These are phyloP conservation scores for Tricholoma flavovirens DNA, from an alignment of 768 basidiomycete species.

Conservation along the genomic window DNA sequence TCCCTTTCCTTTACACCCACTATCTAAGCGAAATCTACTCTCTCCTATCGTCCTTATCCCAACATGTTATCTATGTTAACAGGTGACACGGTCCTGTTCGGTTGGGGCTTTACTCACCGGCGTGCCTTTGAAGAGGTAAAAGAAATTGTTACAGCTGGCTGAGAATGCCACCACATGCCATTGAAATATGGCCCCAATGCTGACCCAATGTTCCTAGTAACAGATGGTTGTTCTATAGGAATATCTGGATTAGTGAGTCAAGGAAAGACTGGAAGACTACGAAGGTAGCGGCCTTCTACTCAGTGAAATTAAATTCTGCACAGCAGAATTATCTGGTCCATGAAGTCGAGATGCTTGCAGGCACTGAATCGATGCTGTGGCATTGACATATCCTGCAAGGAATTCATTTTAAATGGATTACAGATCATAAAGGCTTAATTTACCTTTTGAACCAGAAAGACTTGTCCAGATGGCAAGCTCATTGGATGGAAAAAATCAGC, in stretches of 20 bases:
- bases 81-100: conserved; percentile 14
- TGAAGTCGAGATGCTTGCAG: no score
- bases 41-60: no score
- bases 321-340: no score
- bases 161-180: conserved; percentile 14
- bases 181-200: conserved; percentile 16
- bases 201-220: conserved; percentile 23
- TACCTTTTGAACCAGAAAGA: not conserved
- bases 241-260: conserved; percentile 6
- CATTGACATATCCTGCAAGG: no score
- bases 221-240: conserved; percentile 22
- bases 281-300: no score
- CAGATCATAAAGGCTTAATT: not conserved
- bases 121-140: conserved; percentile 32
- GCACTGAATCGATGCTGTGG: no score
- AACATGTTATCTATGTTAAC: conserved; percentile 18
- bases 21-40: no score
- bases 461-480: conserved; percentile 14
- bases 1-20: no score
- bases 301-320: no score
- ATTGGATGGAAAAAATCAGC: no score
- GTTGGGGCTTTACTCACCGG: conserved; percentile 18
- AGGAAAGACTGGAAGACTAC: no score
- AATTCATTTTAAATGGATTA: no score
- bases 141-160: conserved; percentile 8